Conservation (phyloP, 1,139 yeast genomes). For the Meyerozyma smithsonii region DNA sequence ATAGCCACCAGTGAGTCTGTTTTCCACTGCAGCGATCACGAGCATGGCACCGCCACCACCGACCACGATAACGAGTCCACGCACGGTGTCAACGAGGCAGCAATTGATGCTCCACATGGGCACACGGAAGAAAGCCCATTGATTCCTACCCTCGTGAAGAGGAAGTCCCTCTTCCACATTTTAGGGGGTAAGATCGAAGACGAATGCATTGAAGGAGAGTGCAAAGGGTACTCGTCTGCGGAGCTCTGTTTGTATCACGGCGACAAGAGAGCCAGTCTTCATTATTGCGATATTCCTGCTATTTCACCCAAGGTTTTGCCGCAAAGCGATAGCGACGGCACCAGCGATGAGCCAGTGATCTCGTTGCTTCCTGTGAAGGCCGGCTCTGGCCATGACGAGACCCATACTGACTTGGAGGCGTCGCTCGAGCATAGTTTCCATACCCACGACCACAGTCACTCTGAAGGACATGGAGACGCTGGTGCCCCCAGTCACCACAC, state of each 20-base stretch:
- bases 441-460: conserved; percentile 5
- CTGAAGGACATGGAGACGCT: conserved; percentile 6
- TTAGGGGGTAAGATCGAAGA: conserved; percentile 6
- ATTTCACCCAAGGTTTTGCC: conserved; percentile 6
- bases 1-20: conserved; percentile 73
- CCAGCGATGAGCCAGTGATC: neutral
- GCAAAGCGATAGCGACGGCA: conserved; percentile 7
- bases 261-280: conserved; percentile 18
- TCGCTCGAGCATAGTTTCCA: conserved; percentile 1
- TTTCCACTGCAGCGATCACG: conserved; percentile 76
- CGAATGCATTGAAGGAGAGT: conserved; percentile 37
- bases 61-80: too few species aligned
- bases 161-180: conserved; percentile 24
- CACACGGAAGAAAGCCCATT: conserved; percentile 2
- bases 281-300: conserved; percentile 37
- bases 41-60: conserved; percentile 15
- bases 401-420: neutral
- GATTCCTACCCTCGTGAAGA: conserved; percentile 8
- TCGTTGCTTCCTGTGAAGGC: neutral
- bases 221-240: conserved; percentile 51
- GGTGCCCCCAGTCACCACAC: conserved; percentile 7
- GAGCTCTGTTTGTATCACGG: conserved; percentile 24
- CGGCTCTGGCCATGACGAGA: neutral
- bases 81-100: too few species aligned
- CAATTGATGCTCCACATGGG: too few species aligned